These are phyloP conservation scores for Aspergillus unguis DNA, from an alignment of 2,329 filamentous ascomycete genomes.

Conservation along the genomic window DNA sequence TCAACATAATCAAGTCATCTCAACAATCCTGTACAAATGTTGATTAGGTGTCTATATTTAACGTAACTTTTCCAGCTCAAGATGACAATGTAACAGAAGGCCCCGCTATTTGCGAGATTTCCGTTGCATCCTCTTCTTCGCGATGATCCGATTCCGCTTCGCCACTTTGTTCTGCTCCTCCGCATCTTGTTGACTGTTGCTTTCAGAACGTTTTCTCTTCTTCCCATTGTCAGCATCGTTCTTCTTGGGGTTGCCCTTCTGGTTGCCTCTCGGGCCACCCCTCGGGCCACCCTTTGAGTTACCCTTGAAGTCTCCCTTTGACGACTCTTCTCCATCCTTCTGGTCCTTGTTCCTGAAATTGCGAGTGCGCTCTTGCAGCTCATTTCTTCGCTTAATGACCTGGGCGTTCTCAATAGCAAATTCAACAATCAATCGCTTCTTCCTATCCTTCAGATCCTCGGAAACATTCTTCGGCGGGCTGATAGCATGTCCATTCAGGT, in stretches of 20 bases:
- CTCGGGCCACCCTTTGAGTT: neutral
- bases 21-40: neutral
- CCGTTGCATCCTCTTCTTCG: constrained; percentile 75
- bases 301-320: neutral
- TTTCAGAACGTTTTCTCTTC: constrained; percentile 35
- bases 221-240: constrained; percentile 16
- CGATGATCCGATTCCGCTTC: constrained; percentile 73
- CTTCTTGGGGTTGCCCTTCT: neutral
- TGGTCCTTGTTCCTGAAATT: constrained; percentile 8
- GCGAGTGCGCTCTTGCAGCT: constrained; percentile 30
- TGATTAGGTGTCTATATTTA: neutral
- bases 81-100: neutral
- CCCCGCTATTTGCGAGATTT: constrained; percentile 53
- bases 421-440: constrained; percentile 87
- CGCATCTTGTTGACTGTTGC: constrained; percentile 22
- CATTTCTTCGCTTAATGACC: constrained; percentile 72
- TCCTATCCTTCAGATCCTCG: constrained; percentile 61
- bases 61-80: constrained; percentile 4
- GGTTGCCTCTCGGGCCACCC: neutral
- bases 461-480: constrained; percentile 34
- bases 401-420: constrained; percentile 98
- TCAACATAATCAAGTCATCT: neutral
- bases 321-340: constrained; percentile 4
- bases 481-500: constrained; percentile 76
- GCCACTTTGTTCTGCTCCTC: constrained; percentile 54